A percentile compares a stretch with the other conserved stretches of the same genome.
phyloP scores from a whole-genome alignment of 106 monocot genomes.

The Dendrobium huoshanense region DNA sequence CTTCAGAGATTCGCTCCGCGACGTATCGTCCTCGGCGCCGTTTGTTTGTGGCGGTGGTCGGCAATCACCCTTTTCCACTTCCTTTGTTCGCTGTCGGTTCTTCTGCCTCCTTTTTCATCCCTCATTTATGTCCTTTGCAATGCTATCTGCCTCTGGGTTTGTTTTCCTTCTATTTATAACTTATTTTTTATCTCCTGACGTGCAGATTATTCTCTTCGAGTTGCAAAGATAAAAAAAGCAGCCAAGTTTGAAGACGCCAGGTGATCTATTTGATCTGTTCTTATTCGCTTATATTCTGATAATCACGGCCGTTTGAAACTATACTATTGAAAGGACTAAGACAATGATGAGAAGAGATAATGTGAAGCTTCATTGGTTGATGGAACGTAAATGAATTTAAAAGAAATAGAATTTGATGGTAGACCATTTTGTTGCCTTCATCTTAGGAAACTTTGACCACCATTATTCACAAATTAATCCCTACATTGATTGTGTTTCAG shows the following conservation, averaged over 20 bases:
- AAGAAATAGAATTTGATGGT: background rate
- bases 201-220: constrained; percentile 13
- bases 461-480: too few species aligned
- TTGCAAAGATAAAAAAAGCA: constrained; percentile 5
- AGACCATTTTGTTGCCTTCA: background rate
- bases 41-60: background rate
- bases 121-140: background rate
- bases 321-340: background rate
- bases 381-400: background rate
- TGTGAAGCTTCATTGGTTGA: background rate
- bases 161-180: background rate
- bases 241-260: constrained; percentile 6
- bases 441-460: background rate
- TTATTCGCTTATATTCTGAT: background rate
- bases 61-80: background rate
- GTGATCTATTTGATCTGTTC: background rate
- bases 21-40: background rate
- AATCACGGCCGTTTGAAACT: background rate
- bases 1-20: background rate
- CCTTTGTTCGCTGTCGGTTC: background rate
- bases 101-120: too few species aligned
- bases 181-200: background rate
- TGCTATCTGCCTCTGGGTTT: background rate
- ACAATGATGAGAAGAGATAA: background rate
- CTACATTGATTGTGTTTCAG: too few species aligned